These are phyloP conservation scores for Asterophora parasitica DNA, from an alignment of 768 basidiomycete genomes.

Conservation along the genomic window DNA sequence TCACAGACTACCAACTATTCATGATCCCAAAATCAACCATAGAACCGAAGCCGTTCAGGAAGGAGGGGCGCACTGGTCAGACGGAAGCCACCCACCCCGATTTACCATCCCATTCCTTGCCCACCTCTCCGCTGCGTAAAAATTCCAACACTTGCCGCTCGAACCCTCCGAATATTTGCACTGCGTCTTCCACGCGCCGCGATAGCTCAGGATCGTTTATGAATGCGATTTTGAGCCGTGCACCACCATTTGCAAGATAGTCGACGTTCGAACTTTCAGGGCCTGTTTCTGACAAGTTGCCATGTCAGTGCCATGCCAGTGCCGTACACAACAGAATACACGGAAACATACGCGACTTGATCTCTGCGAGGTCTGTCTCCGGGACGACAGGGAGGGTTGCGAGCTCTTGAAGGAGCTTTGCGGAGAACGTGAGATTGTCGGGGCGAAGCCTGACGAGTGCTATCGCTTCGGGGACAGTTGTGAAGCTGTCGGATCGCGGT, in stretches of 20 bases:
- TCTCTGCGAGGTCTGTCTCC: background rate
- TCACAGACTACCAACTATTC: too few species aligned
- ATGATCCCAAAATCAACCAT: too few species aligned
- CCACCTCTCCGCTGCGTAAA: conserved; percentile 6
- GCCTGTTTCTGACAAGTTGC: background rate
- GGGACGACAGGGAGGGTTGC: conserved; percentile 20
- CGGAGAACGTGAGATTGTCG: conserved; percentile 40
- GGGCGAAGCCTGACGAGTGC: conserved; percentile 36
- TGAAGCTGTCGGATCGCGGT: conserved; percentile 24
- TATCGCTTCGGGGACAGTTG: conserved; percentile 37
- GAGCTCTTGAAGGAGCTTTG: conserved; percentile 35
- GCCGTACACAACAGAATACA: background rate
- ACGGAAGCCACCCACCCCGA: conserved; percentile 1
- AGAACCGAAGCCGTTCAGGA: background rate
- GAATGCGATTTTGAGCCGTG: conserved; percentile 31
- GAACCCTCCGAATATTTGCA: conserved; percentile 37
- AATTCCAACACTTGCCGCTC: conserved; percentile 36
- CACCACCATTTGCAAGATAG: conserved; percentile 31
- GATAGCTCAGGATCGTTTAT: conserved; percentile 32
- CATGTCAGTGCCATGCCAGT: too few species aligned
- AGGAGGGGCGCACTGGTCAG: background rate
- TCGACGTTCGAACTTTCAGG: conserved; percentile 18
- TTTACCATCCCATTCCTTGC: conserved; percentile 5
- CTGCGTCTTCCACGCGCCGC: conserved; percentile 41
- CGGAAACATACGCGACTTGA: background rate